Conservation (phyloP, 371 early-diverging fungal genomes). For the Catenaria anguillulae region DNA sequence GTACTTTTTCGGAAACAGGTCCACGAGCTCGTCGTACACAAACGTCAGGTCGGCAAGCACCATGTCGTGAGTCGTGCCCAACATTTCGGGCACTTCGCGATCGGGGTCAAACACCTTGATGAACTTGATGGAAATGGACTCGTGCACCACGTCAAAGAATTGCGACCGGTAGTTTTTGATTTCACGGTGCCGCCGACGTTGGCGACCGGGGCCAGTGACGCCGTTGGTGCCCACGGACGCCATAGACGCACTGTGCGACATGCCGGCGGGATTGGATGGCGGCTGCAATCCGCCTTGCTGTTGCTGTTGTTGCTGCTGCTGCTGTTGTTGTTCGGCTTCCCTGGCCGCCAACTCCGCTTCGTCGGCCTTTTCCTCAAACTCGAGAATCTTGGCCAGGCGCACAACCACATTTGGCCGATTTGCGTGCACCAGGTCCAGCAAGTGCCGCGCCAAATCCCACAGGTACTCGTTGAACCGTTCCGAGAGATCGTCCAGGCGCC, state of each 20-base stretch:
- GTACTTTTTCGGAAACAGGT: constrained; percentile 77
- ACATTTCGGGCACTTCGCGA: constrained; percentile 22
- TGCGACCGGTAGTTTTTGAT: constrained; percentile 59
- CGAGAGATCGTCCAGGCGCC: constrained; percentile 57
- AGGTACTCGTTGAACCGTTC: constrained; percentile 68
- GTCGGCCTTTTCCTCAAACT: constrained; percentile 74
- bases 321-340: neutral
- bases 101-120: constrained; percentile 17
- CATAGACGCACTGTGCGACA: neutral
- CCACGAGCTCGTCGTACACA: constrained; percentile 69
- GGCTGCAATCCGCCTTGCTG: too few species aligned
- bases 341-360: constrained; percentile 41
- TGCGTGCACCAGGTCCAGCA: constrained; percentile 56
- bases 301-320: too few species aligned
- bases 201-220: constrained; percentile 25
- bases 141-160: constrained; percentile 57
- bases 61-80: constrained; percentile 44
- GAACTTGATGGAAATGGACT: constrained; percentile 47
- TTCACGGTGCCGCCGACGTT: constrained; percentile 36
- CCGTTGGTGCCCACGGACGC: neutral
- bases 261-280: neutral
- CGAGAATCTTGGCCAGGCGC: constrained; percentile 75
- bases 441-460: constrained; percentile 61
- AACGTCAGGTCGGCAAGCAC: constrained; percentile 77
- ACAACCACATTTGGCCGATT: constrained; percentile 56